Conservation (phyloP, 768 basidiomycete species). For the Naganishia friedmannii region DNA sequence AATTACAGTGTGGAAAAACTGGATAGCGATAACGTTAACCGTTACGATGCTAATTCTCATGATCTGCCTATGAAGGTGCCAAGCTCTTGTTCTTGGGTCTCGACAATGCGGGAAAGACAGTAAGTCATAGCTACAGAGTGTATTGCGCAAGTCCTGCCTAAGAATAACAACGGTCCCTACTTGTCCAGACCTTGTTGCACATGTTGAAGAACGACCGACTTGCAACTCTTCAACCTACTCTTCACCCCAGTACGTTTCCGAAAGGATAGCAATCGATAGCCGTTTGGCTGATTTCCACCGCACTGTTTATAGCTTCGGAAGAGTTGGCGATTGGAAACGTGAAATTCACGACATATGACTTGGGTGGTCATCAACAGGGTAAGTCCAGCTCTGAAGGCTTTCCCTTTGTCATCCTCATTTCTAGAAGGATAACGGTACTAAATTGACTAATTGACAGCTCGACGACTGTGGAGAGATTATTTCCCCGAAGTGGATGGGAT, state of each 20-base stretch:
- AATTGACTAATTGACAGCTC: conserved; percentile 58
- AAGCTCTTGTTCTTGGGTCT: conserved; percentile 99
- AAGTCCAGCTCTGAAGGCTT: conserved; percentile 2
- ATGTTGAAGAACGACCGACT: conserved; percentile 99
- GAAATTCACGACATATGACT: conserved; percentile 97
- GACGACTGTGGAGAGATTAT: conserved; percentile 98
- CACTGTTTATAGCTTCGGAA: conserved; percentile 71
- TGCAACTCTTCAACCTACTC: conserved; percentile 94
- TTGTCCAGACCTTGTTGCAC: conserved; percentile 80
- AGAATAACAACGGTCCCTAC: background rate
- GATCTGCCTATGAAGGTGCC: conserved; percentile 56
- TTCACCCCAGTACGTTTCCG: conserved; percentile 81
- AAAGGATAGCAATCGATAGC: background rate
- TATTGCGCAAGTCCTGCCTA: no score
- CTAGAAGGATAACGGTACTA: background rate
- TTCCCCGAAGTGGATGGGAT: conserved; percentile 99
- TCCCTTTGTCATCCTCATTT: conserved; percentile 3
- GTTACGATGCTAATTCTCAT: background rate
- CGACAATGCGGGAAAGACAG: conserved; percentile 99
- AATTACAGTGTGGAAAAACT: background rate
- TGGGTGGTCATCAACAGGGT: conserved; percentile 98
- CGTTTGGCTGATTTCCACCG: background rate
- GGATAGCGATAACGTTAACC: no score
- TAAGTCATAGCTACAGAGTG: conserved; percentile 52
- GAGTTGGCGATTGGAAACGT: conserved; percentile 98